phyloP scores from a whole-genome alignment of 139 green algal species.

The Penium margaritaceum region DNA sequence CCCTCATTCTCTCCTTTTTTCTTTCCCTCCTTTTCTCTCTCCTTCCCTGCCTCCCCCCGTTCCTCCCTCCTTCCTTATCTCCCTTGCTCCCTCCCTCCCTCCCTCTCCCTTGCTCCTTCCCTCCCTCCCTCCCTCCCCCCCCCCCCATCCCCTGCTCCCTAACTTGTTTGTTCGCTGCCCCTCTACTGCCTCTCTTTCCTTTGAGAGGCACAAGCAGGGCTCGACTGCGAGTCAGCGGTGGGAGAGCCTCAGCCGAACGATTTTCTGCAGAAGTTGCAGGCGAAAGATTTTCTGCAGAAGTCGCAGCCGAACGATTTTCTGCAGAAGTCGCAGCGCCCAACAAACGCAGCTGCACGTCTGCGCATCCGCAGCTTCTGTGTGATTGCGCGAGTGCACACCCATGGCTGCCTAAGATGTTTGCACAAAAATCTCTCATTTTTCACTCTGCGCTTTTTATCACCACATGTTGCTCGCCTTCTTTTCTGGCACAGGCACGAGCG shows the following conservation, averaged over 20 bases:
- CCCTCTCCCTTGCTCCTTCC: neutral
- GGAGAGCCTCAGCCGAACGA: constrained; percentile 56
- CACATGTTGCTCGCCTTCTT: neutral
- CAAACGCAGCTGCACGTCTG: constrained; percentile 89
- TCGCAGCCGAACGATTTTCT: too few species aligned
- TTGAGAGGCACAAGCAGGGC: constrained; percentile 21
- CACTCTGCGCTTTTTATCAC: too few species aligned
- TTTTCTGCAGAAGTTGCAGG: too few species aligned
- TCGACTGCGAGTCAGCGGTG: constrained; percentile 41
- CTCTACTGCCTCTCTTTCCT: neutral
- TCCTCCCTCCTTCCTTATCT: neutral
- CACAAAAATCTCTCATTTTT: too few species aligned
- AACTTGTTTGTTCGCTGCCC: too few species aligned
- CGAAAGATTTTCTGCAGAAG: too few species aligned
- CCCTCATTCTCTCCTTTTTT: neutral
- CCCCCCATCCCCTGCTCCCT: neutral
- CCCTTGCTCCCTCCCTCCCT: too few species aligned
- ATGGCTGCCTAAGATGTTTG: too few species aligned
- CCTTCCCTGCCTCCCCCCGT: neutral
- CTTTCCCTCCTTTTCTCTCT: constrained; percentile 1
- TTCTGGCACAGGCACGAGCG: constrained; percentile 12
- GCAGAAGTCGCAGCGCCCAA: constrained; percentile 70
- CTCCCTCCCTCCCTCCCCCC: neutral
- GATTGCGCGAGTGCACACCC: too few species aligned
- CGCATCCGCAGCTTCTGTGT: too few species aligned